phyloP scores from a whole-genome alignment of 2,329 filamentous ascomycete genomes.

The Neonectria coccinea region DNA sequence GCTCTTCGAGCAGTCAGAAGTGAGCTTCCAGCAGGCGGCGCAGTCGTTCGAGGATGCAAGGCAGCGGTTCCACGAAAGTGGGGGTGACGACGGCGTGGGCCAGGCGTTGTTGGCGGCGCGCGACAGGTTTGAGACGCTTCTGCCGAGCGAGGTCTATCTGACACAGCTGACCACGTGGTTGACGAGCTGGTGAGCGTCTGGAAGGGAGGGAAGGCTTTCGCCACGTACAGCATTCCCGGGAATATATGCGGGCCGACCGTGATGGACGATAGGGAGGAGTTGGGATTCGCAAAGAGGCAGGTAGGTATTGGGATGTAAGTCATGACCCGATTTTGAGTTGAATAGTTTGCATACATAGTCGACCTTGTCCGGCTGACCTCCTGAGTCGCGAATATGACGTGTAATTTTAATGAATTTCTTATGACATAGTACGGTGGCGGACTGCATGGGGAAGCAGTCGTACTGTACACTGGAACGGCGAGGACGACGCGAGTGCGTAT shows the following conservation, averaged over 20 bases:
- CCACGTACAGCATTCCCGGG: neutral
- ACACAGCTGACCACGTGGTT: slow-evolving; percentile 41
- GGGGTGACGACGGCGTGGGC: slow-evolving; percentile 29
- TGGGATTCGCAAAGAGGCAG: slow-evolving; percentile 2
- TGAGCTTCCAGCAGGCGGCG: slow-evolving; percentile 28
- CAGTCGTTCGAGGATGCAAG: slow-evolving; percentile 32
- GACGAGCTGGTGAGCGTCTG: slow-evolving; percentile 38
- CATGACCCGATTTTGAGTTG: slow-evolving; percentile 28
- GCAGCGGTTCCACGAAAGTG: slow-evolving; percentile 25
- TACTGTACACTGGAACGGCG: no score
- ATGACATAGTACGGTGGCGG: slow-evolving; percentile 18
- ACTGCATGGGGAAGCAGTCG: neutral
- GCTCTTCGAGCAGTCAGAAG: slow-evolving; percentile 24
- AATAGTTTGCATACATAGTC: slow-evolving; percentile 22
- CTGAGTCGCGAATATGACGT: slow-evolving; percentile 38
- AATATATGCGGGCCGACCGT: slow-evolving; percentile 3
- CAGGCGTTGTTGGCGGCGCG: slow-evolving; percentile 29
- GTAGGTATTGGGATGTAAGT: slow-evolving; percentile 12
- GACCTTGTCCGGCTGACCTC: slow-evolving; percentile 24
- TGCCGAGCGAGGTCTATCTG: slow-evolving; percentile 37
- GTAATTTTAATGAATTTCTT: slow-evolving; percentile 14
- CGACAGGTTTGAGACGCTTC: slow-evolving; percentile 39
- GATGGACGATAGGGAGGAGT: neutral
- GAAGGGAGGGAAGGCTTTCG: slow-evolving; percentile 1
- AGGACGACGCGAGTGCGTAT: neutral